Base-by-base conservation (phyloP, 2,329 filamentous ascomycete genomes). In the Arthrobotrys conoides region DNA sequence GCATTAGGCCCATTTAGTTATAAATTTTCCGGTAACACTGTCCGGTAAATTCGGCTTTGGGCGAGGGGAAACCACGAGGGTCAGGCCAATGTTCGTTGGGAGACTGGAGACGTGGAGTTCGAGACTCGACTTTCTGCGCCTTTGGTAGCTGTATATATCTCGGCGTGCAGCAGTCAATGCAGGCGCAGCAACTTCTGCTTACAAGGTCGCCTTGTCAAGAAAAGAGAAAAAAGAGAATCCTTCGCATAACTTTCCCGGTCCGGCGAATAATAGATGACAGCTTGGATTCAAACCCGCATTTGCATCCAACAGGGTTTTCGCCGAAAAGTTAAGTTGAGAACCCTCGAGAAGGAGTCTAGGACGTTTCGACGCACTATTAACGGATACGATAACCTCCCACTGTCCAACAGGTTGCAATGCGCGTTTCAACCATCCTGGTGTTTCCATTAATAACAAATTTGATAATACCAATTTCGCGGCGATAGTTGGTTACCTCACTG, bases 11-110 rank as follows among this genome's bases (percentile, higher is more conserved):
- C 18, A 30, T 73, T 61, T 67, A 6, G 70, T 67, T 49, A 51
- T 67, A 73, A 73, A 73, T 41, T 67, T 66, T 73, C 70, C 70
- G 70, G 61, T 59, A 59, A 46, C 69, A 14, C 14, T 71, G 41
- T 24, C 67, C 55, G 55, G 55, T 36, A 44, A 33, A 63, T 24
- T 71, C 67, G 67, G 67, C 30, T 53, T 63, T 53, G 67, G 55
- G 44, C 44, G 67, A 71, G 51, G n/a, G 22, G 51, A 22, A 55
- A 16, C 48, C 20, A 16, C 8, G 33, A 24, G 27, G 10, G 64
- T 33, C n/a, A 24, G 10, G 64, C 24, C n/a, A 24, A 27, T 36
- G 48, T 20, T 70, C 18, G 38, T 61, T 41, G 12, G 20, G 3
- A 36, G 2, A 18, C 20, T n/a, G 27, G 27, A 30, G 27, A 30